Conservation (phyloP, 768 basidiomycete species). For the Gymnopilus junonius region DNA sequence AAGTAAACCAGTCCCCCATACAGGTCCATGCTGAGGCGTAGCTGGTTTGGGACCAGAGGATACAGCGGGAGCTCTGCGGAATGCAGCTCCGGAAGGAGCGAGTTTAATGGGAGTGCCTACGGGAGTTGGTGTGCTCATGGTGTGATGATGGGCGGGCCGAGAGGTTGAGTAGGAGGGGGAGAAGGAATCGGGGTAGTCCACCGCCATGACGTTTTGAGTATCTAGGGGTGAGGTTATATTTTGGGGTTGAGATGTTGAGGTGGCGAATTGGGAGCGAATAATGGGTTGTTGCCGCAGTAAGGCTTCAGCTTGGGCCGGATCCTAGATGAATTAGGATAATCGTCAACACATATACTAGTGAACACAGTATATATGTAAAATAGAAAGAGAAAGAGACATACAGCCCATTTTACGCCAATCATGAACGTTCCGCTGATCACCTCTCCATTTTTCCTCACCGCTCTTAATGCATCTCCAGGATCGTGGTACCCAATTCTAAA, state of each 20-base stretch:
- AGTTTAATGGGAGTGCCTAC: constrained; percentile 76
- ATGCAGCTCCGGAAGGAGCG: constrained; percentile 74
- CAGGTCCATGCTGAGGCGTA: constrained; percentile 29
- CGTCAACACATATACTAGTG: background rate
- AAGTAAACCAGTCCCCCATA: constrained; percentile 23
- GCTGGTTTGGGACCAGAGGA: constrained; percentile 29
- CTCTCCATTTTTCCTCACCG: constrained; percentile 84
- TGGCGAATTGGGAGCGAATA: constrained; percentile 27
- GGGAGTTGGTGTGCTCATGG: constrained; percentile 36
- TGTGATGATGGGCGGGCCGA: constrained; percentile 18
- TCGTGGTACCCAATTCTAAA: constrained; percentile 79
- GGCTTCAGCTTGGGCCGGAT: constrained; percentile 60
- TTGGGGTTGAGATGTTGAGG: constrained; percentile 25
- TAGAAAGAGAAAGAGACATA: constrained; percentile 8
- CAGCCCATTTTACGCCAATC: constrained; percentile 56
- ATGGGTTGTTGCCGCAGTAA: constrained; percentile 45
- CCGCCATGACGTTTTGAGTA: constrained; percentile 44
- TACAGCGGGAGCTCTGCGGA: constrained; percentile 50
- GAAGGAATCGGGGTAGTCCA: constrained; percentile 42
- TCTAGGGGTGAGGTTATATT: constrained; percentile 10
- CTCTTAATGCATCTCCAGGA: constrained; percentile 74
- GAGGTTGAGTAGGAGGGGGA: background rate
- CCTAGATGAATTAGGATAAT: constrained; percentile 40
- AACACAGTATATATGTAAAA: too few species aligned
- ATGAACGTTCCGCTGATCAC: constrained; percentile 76